Base-by-base conservation (phyloP, 768 basidiomycete genomes). In the Lentinula edodes region DNA sequence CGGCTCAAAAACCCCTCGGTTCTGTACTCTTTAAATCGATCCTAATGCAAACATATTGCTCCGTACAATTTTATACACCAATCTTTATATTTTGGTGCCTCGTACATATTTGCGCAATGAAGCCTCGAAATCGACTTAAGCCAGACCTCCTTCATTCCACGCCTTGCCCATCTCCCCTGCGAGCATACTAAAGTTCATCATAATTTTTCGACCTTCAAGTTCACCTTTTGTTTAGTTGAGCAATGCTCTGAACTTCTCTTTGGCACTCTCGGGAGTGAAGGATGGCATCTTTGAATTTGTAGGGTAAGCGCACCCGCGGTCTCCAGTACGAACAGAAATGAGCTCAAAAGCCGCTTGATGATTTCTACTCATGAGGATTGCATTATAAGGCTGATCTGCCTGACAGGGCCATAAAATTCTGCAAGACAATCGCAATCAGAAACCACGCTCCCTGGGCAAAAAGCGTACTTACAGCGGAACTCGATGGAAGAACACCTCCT, bases 371-470 rank as follows among this genome's bases (percentile, higher is more conserved):
- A 60, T 39, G 12, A 34, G 35, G 9, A 36, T 51, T 6, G 58
- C 58, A 28, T 60, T 60, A 9, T 48, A 51, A 45, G 58, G 46
- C 38, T 60, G 58, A 39, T 60, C 46, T 5, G n/a, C 48, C 9
- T 48, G 20, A 28, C 16, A 51, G 2, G 46, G 46, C 58, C 48
- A 50, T 9, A 51, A 38, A 38, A 60, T 60, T 32, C 46, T 60
- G 28, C 13, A 13, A 23, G 35, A 53, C 53, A 39, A 9, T 8
- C 50, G 28, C 5, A 36, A 36, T 23, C 16, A 32, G 52, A 20
- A 16, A 9, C 32, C 32, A 34, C 15, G 35, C 5, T 13, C 20
- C 15, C n/a, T 13, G n/a, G 39, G 36, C 23, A 12, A 10, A 6
- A 28, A 12, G 12, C 20, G 10, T 13, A 51, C 48, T 48, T 16